Evolutionary conservation across 2,329 filamentous ascomycete genomes (phyloP), one percentile per base, ranked within the genome.

Genomic region (Trichoderma semiorbis): DNA sequence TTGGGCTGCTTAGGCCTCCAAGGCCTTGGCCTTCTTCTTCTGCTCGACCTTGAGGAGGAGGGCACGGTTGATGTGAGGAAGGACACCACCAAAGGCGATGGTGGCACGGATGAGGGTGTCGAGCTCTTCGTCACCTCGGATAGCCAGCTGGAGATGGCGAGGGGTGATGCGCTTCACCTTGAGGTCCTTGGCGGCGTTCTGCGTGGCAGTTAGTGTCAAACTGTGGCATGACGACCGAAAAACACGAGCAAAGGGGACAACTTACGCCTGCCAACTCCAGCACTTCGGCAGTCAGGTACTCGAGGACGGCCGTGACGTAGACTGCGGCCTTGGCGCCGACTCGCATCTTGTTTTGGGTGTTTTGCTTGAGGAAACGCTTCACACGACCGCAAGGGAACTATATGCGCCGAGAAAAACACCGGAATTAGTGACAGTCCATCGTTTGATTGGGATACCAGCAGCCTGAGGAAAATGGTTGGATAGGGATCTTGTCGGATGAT

Each of bases 161-260:
- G 96, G 96, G 14, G 95, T 98, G 84, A 99, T 99, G 84, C 96
- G 96, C 91, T 98, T 99, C 86, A 98, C 96, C 86, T 98, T 99
- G 81, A 98, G 92, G 84, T 99, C 96, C 89, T 98, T 98, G 83
- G 96, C 96, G 69, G 96, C 96, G 83, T 99, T 99, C 89, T 92
- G 78, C 55, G 43, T 21, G 64, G 47, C 36, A 21, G 39, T 69
- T 53, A 69, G 43, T n/a, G 75, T 79, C 57, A 78, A 76, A 61
- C 62, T 53, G 43, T 69, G 24, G 21, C 30, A 36, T 12, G 28
- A 70, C 63, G 66, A 14, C 65, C 72, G 72, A 39, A 30, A 30
- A 21, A 50, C 30, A 30, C 24, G 21, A 30, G 32, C 30, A 24
- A 8, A 28, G 62, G 61, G 72, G 60, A 26, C 76, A 74, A 90